A percentile compares a stretch with the other conserved stretches of the same genome.
Evolutionary conservation across 192 early-diverging fungal species (phyloP).

Genomic region (Lunasporangiospora selenospora): DNA sequence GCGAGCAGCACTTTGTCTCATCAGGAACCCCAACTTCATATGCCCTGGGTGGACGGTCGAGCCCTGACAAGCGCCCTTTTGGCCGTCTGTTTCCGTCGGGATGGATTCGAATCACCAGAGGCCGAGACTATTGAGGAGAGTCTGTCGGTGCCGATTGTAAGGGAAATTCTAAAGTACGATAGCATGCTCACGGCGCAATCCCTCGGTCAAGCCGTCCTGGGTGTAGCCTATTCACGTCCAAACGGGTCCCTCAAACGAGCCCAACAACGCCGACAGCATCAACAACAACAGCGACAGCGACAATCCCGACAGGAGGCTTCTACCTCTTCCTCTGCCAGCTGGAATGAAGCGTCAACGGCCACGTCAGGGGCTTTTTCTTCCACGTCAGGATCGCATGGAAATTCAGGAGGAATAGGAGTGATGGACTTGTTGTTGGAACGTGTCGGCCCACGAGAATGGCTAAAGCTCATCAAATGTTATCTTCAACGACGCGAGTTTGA

Average conservation of each 20-base stretch:
- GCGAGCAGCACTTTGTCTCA: no score
- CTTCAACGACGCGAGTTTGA: conserved; percentile 42
- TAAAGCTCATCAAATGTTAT: conserved; percentile 40
- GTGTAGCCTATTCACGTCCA: conserved; percentile 22
- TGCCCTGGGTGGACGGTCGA: conserved; percentile 44
- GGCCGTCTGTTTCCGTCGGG: conserved; percentile 35
- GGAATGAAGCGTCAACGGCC: neutral
- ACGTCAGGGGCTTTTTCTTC: neutral
- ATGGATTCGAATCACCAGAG: conserved; percentile 26
- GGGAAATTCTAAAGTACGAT: conserved; percentile 35
- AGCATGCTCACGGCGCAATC: conserved; percentile 47
- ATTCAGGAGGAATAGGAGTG: neutral
- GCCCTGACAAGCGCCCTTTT: conserved; percentile 38
- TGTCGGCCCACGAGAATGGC: conserved; percentile 42
- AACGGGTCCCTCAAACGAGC: conserved; percentile 15
- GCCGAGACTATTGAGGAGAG: conserved; percentile 22
- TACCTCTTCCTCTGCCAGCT: neutral
- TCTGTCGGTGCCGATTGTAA: conserved; percentile 24
- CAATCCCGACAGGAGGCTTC: neutral
- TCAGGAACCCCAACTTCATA: conserved; percentile 1
- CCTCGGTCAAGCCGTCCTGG: conserved; percentile 31
- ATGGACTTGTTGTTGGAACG: conserved; percentile 42
- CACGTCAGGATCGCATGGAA: no score
- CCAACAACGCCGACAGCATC: neutral
- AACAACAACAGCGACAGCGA: neutral